Conservation (phyloP, 1,139 yeast genomes). For the Ogataea hybrid region DNA sequence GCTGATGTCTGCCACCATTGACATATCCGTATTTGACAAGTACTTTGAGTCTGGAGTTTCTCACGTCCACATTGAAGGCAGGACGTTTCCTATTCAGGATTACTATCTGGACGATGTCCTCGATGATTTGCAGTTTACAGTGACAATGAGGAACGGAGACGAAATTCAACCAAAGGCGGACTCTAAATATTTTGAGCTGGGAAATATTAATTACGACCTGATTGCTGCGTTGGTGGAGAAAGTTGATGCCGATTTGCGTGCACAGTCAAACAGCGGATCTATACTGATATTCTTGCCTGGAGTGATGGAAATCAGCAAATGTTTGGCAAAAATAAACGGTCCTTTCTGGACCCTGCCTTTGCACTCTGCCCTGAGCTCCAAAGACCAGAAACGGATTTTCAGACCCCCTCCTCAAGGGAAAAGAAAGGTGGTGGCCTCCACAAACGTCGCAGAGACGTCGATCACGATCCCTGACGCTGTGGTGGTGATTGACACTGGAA, state of each 20-base stretch:
- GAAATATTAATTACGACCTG: constrained; percentile 72
- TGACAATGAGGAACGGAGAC: constrained; percentile 39
- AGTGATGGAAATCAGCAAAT: constrained; percentile 75
- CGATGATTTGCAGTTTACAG: constrained; percentile 50
- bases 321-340: constrained; percentile 39
- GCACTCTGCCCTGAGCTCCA: constrained; percentile 82
- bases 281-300: constrained; percentile 88
- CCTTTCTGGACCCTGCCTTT: constrained; percentile 57
- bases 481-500: constrained; percentile 85
- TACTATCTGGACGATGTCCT: constrained; percentile 67
- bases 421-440: constrained; percentile 84
- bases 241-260: constrained; percentile 47
- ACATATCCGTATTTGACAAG: constrained; percentile 60
- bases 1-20: constrained; percentile 94
- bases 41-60: constrained; percentile 54
- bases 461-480: constrained; percentile 88
- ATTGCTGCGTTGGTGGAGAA: constrained; percentile 54
- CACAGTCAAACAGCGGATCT: constrained; percentile 57
- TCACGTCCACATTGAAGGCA: constrained; percentile 80
- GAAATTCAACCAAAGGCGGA: constrained; percentile 55
- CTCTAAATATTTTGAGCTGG: constrained; percentile 59
- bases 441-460: constrained; percentile 71
- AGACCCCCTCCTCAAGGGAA: constrained; percentile 46
- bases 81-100: constrained; percentile 89
- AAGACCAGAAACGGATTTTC: constrained; percentile 80